phyloP scores from a whole-genome alignment of 495 filamentous ascomycete genomes.

The Neurospora sp. region DNA sequence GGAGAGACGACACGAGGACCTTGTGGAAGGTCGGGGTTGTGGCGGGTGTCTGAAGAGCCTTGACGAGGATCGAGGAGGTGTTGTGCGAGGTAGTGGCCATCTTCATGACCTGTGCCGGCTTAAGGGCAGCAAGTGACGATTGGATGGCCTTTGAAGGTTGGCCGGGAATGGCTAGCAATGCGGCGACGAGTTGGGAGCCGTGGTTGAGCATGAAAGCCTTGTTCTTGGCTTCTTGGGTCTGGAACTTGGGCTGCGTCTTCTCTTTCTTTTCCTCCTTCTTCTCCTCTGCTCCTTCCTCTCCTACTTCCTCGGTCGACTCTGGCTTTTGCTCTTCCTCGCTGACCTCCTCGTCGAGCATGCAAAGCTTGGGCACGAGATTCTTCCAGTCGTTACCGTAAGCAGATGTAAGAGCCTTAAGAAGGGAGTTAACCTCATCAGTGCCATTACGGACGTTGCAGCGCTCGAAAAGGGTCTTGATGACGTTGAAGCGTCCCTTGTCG shows the following conservation, averaged over 20 bases:
- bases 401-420: conserved; percentile 50
- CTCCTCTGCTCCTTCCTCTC: not conserved
- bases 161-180: conserved; percentile 34
- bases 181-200: conserved; percentile 31
- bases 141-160: conserved; percentile 31
- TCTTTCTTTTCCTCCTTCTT: not conserved
- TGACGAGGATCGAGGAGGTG: conserved; percentile 56
- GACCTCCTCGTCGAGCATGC: conserved; percentile 34
- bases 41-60: conserved; percentile 53
- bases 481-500: conserved; percentile 60
- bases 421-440: conserved; percentile 45
- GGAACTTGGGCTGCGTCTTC: conserved; percentile 14
- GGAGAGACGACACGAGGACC: conserved; percentile 31
- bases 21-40: conserved; percentile 46
- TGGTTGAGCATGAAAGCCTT: conserved; percentile 34
- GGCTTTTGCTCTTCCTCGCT: conserved; percentile 20
- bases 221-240: conserved; percentile 24
- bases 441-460: conserved; percentile 56
- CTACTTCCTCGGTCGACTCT: not conserved
- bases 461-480: conserved; percentile 74
- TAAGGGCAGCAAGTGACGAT: conserved; percentile 28
- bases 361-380: conserved; percentile 46
- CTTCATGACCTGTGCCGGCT: conserved; percentile 24
- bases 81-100: conserved; percentile 28
- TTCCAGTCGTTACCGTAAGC: conserved; percentile 48